A percentile compares a stretch with the other conserved stretches of the same genome.
phyloP scores from a whole-genome alignment of 306 rosid genomes.

The Coriaria nepalensis region DNA sequence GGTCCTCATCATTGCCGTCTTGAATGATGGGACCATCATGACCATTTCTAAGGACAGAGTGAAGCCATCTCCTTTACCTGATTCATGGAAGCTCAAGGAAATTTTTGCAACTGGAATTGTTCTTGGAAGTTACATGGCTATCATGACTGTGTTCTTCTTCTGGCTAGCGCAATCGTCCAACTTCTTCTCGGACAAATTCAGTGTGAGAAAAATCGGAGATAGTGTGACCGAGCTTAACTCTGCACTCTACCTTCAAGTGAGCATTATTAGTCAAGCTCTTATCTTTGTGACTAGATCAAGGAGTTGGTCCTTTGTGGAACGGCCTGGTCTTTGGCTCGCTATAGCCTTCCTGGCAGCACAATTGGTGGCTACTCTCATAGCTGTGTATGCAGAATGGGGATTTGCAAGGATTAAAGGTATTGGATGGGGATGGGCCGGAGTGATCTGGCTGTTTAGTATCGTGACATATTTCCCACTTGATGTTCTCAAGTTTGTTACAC shows the following conservation, averaged over 20 bases:
- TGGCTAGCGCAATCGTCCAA: slow-evolving; percentile 40
- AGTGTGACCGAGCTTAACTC: slow-evolving; percentile 41
- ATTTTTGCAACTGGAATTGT: slow-evolving; percentile 73
- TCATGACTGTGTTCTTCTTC: slow-evolving; percentile 69
- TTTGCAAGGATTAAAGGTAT: slow-evolving; percentile 67
- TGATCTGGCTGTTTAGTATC: slow-evolving; percentile 59
- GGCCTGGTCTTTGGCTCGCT: slow-evolving; percentile 55
- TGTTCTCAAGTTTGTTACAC: slow-evolving; percentile 50
- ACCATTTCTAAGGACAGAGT: slow-evolving; percentile 91
- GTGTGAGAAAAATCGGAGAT: slow-evolving; percentile 27
- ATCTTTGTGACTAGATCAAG: slow-evolving; percentile 89
- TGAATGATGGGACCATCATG: slow-evolving; percentile 95
- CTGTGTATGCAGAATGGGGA: slow-evolving; percentile 63
- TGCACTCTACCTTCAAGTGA: slow-evolving; percentile 88
- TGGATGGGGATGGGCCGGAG: slow-evolving; percentile 92
- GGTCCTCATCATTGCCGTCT: slow-evolving; percentile 75
- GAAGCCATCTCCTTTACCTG: slow-evolving; percentile 90
- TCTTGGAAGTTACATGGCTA: slow-evolving; percentile 87
- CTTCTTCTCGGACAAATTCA: slow-evolving; percentile 63
- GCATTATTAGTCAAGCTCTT: slow-evolving; percentile 87
- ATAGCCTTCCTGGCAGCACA: slow-evolving; percentile 69
- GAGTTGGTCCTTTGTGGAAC: slow-evolving; percentile 68
- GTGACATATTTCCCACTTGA: slow-evolving; percentile 83
- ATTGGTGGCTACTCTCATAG: slow-evolving; percentile 70
- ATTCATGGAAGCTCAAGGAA: slow-evolving; percentile 89